Evolutionary conservation across 2,329 filamentous ascomycete genomes (phyloP), one percentile per base, ranked within the genome.

Genomic region (Fusarium sp.): DNA sequence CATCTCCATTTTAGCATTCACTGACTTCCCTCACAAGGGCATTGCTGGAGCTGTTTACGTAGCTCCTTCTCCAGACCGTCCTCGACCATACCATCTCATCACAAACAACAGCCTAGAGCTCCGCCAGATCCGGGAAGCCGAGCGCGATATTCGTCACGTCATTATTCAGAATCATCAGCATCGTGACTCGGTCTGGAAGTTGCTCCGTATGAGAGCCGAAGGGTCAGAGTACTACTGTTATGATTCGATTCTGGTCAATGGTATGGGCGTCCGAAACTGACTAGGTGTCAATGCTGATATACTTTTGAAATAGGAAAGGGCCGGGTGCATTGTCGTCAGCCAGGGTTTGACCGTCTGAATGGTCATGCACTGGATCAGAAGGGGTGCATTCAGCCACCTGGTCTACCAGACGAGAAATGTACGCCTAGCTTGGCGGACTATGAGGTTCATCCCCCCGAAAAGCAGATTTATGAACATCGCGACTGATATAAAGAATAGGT

Each of bases 131-230:
- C 27, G 16, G 9, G 46, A 60, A 4, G 60, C 55, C 3, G 46
- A 63, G 18, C 40, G 40, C 6, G 18, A 18, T 4, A 53, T 47
- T 18, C 55, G 32, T 11, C 48, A 63, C 14, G 20, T 47, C 14
- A 40, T 46, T 6, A 53, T 63, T 9, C 47, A 63, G n/a, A 60
- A 63, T 16, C 46, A 60, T 9, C 59, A 62, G 5, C 59, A 62
- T 45, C 46, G 40, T 14, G 55, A 59, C 7, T 60, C 59, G 6
- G 55, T 60, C 3, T 60, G 55, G 40, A 62, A 60, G 24, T 10
- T 62, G 3, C 46, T 60, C 22, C 55, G 55, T 4, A 52, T 62
- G 55, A 59, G 25, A 47, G 55, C 30, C 5, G 46, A 62, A 25
- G 59, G 46, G 4, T 62, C 55, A 12, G 46, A 59, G 37, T 53